phyloP scores from a whole-genome alignment of 306 rosid genomes.

The Cercis canadensis region DNA sequence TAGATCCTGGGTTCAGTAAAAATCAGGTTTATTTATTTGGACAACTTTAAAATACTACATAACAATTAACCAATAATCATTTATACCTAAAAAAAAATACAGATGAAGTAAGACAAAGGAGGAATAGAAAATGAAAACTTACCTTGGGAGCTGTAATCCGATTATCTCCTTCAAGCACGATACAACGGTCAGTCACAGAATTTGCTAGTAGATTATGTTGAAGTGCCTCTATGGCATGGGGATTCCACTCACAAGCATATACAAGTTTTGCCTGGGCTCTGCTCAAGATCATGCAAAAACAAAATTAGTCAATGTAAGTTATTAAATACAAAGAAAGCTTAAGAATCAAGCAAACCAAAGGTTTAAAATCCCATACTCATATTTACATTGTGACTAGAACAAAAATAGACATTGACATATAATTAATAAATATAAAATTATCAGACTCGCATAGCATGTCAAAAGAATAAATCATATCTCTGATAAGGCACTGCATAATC shows the following conservation, averaged over 20 bases:
- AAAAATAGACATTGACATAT: background rate
- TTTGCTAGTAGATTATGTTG: slow-evolving; percentile 67
- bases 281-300: slow-evolving; percentile 45
- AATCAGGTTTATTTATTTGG: background rate
- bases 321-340: slow-evolving; percentile 10
- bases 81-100: background rate
- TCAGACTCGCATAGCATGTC: slow-evolving; percentile 6
- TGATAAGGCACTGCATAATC: slow-evolving; percentile 9
- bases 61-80: background rate
- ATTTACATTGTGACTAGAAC: background rate
- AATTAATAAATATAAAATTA: background rate
- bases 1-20: background rate
- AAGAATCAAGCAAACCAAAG: slow-evolving; percentile 23
- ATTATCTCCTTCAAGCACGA: slow-evolving; percentile 87
- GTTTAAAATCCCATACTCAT: slow-evolving; percentile 5
- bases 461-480: background rate
- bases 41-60: background rate
- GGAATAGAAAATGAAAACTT: slow-evolving; percentile 4
- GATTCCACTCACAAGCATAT: slow-evolving; percentile 97
- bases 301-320: slow-evolving; percentile 12
- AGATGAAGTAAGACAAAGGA: background rate
- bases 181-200: slow-evolving; percentile 72
- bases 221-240: slow-evolving; percentile 85
- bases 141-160: slow-evolving; percentile 82
- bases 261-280: slow-evolving; percentile 90